These are phyloP conservation scores for Plasmopara muralis DNA, from an alignment of 352 stramenopile genomes.

Conservation along the genomic window DNA sequence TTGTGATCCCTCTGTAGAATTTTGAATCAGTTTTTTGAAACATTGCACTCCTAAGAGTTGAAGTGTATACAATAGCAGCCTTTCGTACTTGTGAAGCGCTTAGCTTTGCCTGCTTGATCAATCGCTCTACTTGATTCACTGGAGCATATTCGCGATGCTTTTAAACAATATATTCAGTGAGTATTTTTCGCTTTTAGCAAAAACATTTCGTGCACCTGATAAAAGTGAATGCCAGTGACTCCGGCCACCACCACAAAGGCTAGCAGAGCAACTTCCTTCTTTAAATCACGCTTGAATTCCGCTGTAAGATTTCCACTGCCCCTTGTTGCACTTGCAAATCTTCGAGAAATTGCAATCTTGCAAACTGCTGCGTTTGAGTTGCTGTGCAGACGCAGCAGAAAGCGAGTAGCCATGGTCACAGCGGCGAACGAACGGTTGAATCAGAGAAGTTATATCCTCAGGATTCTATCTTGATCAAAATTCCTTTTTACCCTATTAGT, in stretches of 20 bases:
- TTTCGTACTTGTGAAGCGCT: slow-evolving; percentile 39
- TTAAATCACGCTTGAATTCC: slow-evolving; percentile 59
- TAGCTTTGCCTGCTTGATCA: slow-evolving; percentile 44
- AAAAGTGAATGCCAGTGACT: slow-evolving; percentile 53
- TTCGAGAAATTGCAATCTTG: slow-evolving; percentile 1
- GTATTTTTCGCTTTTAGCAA: no score
- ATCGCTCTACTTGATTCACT: slow-evolving; percentile 40
- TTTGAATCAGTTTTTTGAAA: not conserved
- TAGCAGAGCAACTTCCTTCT: slow-evolving; percentile 45
- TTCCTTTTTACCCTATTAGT: no score
- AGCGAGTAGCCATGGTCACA: slow-evolving; percentile 14
- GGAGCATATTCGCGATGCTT: slow-evolving; percentile 61
- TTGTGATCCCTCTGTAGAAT: slow-evolving; percentile 32
- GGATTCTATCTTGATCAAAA: no score
- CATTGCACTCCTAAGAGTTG: not conserved
- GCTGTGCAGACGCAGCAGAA: slow-evolving; percentile 9
- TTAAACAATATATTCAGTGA: not conserved
- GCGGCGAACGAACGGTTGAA: no score
- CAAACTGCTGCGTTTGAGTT: not conserved
- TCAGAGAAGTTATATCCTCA: no score
- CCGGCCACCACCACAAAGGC: slow-evolving; percentile 37
- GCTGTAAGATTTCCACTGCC: slow-evolving; percentile 44
- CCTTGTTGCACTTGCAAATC: slow-evolving; percentile 18
- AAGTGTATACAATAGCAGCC: not conserved
- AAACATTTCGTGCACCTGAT: slow-evolving; percentile 38